phyloP scores from a whole-genome alignment of 345 rosid species.

The Heritiera fomes region DNA sequence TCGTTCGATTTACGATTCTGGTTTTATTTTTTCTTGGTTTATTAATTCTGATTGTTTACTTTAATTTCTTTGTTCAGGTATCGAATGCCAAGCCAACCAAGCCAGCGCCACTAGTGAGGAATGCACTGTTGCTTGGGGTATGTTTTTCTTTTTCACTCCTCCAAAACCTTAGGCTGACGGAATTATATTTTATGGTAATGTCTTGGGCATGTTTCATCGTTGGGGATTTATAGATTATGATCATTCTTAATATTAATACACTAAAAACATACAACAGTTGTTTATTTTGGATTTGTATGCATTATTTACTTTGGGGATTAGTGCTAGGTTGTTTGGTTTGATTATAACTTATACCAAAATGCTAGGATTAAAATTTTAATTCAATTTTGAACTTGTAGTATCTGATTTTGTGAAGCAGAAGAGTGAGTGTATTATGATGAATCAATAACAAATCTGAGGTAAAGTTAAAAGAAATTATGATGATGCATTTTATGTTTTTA shows the following conservation, averaged over 20 bases:
- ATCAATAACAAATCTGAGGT: neutral
- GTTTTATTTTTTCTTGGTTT: neutral
- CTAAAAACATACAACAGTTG: neutral
- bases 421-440: neutral
- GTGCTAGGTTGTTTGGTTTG: neutral
- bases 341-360: neutral
- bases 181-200: neutral
- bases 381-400: neutral
- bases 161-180: neutral
- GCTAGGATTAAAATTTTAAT: neutral
- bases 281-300: constrained; percentile 4
- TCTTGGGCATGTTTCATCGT: neutral
- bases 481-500: neutral
- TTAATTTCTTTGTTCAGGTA: constrained; percentile 50
- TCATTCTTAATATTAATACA: neutral
- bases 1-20: neutral
- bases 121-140: constrained; percentile 99
- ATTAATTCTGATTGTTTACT: constrained; percentile 9
- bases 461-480: neutral
- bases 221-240: neutral
- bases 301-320: neutral
- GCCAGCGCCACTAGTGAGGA: constrained; percentile 98
- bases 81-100: constrained; percentile 95
- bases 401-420: neutral
- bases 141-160: neutral